phyloP scores from a whole-genome alignment of 2,329 filamentous ascomycete species.

The Eutypa lata region DNA sequence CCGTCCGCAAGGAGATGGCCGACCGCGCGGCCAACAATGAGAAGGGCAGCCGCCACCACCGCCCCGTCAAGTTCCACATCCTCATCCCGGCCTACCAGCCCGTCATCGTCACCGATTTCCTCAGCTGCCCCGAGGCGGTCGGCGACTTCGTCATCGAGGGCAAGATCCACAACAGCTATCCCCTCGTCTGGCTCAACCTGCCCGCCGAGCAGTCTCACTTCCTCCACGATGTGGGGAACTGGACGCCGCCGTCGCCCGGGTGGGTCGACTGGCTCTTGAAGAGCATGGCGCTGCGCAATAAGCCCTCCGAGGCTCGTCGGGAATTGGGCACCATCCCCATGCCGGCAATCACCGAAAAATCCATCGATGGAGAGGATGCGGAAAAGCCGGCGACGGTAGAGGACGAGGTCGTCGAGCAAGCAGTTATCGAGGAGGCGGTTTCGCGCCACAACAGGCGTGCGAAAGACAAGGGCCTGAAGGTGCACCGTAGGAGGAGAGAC shows the following conservation, averaged over 20 bases:
- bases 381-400: slow-evolving; percentile 5
- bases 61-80: slow-evolving; percentile 30
- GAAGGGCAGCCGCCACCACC: slow-evolving; percentile 15
- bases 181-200: slow-evolving; percentile 34
- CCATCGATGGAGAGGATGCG: slow-evolving; percentile 10
- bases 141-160: slow-evolving; percentile 35
- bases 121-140: slow-evolving; percentile 32
- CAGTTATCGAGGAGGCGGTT: background rate
- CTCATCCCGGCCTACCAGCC: slow-evolving; percentile 36
- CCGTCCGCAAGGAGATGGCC: slow-evolving; percentile 23
- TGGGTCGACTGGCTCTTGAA: slow-evolving; percentile 20
- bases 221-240: slow-evolving; percentile 28
- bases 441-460: background rate
- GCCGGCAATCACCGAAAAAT: background rate
- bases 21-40: slow-evolving; percentile 16
- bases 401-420: background rate
- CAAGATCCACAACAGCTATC: slow-evolving; percentile 33
- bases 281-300: background rate
- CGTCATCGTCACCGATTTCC: slow-evolving; percentile 31
- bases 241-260: slow-evolving; percentile 24
- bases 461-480: background rate
- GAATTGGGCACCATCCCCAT: slow-evolving; percentile 1
- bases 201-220: slow-evolving; percentile 29
- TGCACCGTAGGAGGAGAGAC: background rate
- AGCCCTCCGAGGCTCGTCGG: background rate